A percentile compares a stretch with the other conserved stretches of the same genome.
Conservation (phyloP, 2,329 filamentous ascomycete genomes). For the Blastomyces gilchristii region DNA sequence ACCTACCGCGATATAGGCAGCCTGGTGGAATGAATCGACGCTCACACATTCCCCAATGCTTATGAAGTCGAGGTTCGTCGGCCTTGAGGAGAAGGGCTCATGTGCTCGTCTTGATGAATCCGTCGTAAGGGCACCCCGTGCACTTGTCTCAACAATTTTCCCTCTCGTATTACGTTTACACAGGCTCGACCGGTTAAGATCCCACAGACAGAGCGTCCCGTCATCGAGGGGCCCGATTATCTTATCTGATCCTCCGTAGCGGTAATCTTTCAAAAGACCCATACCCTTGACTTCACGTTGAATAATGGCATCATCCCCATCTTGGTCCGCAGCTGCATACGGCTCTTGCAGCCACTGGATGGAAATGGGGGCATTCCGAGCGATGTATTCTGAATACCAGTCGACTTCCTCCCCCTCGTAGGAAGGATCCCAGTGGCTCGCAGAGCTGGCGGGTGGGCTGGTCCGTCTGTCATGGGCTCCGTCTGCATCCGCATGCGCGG, state of each 20-base stretch:
- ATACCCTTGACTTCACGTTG: constrained; percentile 61
- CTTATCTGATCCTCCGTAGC: constrained; percentile 44
- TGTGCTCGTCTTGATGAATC: constrained; percentile 55
- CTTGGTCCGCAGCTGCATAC: constrained; percentile 14
- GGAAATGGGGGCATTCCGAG: constrained; percentile 62
- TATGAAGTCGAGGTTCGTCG: constrained; percentile 26
- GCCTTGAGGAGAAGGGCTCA: constrained; percentile 17
- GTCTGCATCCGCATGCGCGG: background rate
- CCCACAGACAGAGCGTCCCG: constrained; percentile 80
- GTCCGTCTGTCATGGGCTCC: background rate
- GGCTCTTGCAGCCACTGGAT: constrained; percentile 68
- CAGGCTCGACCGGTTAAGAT: constrained; percentile 43
- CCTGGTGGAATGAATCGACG: constrained; percentile 56
- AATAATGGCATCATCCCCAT: constrained; percentile 29
- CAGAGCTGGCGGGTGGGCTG: constrained; percentile 7
- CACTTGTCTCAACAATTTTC: constrained; percentile 55
- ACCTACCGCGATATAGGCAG: constrained; percentile 71
- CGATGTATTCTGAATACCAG: constrained; percentile 86
- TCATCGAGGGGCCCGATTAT: constrained; percentile 74
- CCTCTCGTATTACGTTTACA: constrained; percentile 29
- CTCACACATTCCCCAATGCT: constrained; percentile 71
- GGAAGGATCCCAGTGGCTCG: constrained; percentile 71
- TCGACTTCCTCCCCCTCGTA: constrained; percentile 61
- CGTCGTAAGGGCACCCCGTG: constrained; percentile 55
- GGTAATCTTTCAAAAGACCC: constrained; percentile 52